Conservation (phyloP, 495 filamentous ascomycete genomes). For the Evansstolkia leycettana region DNA sequence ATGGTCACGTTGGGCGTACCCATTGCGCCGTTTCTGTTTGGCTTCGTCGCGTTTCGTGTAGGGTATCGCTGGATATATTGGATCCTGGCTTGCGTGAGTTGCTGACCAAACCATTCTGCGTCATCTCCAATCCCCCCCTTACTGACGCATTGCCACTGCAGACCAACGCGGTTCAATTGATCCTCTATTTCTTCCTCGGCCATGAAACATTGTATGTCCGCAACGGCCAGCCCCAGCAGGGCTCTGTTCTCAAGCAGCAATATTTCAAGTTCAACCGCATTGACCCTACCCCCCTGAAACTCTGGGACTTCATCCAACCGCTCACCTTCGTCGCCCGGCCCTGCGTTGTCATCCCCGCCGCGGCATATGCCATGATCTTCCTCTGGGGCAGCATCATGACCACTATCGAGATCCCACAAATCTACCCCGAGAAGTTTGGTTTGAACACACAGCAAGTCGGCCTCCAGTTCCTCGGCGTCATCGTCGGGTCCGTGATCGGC, state of each 20-base stretch:
- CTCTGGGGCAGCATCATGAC: conserved; percentile 31
- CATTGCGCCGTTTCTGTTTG: conserved; percentile 31
- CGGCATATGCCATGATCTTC: conserved; percentile 41
- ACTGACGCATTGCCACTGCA: conserved; percentile 9
- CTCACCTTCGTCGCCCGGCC: conserved; percentile 26
- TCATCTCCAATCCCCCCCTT: background rate
- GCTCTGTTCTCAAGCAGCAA: conserved; percentile 19
- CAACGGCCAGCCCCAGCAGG: conserved; percentile 6
- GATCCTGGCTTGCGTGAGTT: conserved; percentile 25
- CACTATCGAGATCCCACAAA: conserved; percentile 40
- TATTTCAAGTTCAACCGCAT: conserved; percentile 34
- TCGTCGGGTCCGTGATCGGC: conserved; percentile 41
- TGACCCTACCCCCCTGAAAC: conserved; percentile 32
- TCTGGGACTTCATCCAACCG: conserved; percentile 35
- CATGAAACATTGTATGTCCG: conserved; percentile 41
- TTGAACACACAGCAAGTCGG: conserved; percentile 41
- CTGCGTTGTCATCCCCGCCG: conserved; percentile 32
- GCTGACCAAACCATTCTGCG: too few relatives aligned
- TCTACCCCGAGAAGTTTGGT: conserved; percentile 35
- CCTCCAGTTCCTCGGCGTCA: conserved; percentile 38
- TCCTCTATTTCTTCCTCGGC: conserved; percentile 42
- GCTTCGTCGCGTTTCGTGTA: conserved; percentile 30
- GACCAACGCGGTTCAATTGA: conserved; percentile 41
- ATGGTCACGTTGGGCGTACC: conserved; percentile 33
- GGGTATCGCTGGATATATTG: conserved; percentile 37